Base-by-base conservation (phyloP, 179 eudicot species). In the Beta macrorhiza region DNA sequence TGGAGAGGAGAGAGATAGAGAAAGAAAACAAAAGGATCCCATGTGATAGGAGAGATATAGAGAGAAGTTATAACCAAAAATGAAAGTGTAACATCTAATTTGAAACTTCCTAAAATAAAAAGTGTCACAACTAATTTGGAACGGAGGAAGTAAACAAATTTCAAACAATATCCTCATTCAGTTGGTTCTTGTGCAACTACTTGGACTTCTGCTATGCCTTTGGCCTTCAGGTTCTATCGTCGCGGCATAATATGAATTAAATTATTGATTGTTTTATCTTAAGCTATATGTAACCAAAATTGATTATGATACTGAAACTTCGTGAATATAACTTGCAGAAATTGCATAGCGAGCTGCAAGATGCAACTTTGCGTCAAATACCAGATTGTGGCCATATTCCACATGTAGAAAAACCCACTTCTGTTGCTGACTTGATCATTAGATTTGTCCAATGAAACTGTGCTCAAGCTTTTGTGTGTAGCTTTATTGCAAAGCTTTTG, bases 361-460 rank as follows among this genome's bases (percentile, higher is more conserved):
- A 88, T 79, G 86, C 92, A 12, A 84, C 71, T 32, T 73, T 89
- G 82, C 87, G 73, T 14, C 86, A 77, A 67, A 78, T 92, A 84
- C 84, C 91, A 55, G 88, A 81, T 64, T 89, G 91, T 74, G 97
- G 97, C 44, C 97, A 92, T 83, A 75, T 92, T 67, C 97, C 97
- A 72, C 97, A 92, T 42, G 89, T 92, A 5, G 91, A 92, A 82
- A 90, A 86, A 80, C 97, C 97, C 1, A 63, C 62, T 17, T 70
- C 87, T 69, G 87, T 89, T 57, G 88, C 92, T 5, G 68, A 84
- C 74, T 79, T 91, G 86, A 91, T 92, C 0, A 68, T 78, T 42
- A 84, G 87, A 57, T 92, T 92, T 83, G 90, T 86, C 71, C 77
- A 67, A 76, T 57, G 56, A n/a, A 77, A 72, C 11, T n/a, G 73